A percentile compares a stretch with the other conserved stretches of the same genome.
Evolutionary conservation across 768 basidiomycete genomes (phyloP).

Genomic region (Phylloporus rhodoxanthus): DNA sequence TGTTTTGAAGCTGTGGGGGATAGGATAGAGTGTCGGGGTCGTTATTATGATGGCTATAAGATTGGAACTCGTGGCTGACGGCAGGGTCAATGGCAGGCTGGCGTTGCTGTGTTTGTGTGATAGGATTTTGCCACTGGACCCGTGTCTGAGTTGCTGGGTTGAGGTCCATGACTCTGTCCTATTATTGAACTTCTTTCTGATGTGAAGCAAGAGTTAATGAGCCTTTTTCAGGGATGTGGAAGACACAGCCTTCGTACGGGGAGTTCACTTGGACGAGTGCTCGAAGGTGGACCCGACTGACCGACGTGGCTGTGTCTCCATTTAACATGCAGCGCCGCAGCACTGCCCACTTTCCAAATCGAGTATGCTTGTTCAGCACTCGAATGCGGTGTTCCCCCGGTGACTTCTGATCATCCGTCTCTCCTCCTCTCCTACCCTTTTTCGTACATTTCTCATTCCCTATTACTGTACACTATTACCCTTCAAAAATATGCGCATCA

Average conservation of each 20-base stretch:
- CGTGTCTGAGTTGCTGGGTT: slow-evolving; percentile 32
- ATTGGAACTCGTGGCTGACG: slow-evolving; percentile 30
- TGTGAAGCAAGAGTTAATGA: slow-evolving; percentile 25
- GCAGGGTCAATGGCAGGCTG: slow-evolving; percentile 32
- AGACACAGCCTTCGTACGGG: slow-evolving; percentile 16
- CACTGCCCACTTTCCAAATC: slow-evolving; percentile 25
- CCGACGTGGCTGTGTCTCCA: slow-evolving; percentile 32
- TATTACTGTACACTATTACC: slow-evolving; percentile 1
- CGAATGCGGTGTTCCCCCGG: slow-evolving; percentile 22
- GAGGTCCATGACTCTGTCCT: slow-evolving; percentile 31
- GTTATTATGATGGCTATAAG: slow-evolving; percentile 27
- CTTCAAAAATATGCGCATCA: slow-evolving; percentile 60
- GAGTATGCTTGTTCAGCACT: slow-evolving; percentile 11
- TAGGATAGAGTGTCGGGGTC: slow-evolving; percentile 22
- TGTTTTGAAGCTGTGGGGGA: slow-evolving; percentile 27
- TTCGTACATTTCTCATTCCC: not conserved
- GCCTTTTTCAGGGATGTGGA: slow-evolving; percentile 11
- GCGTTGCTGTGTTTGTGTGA: slow-evolving; percentile 31
- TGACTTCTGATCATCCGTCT: slow-evolving; percentile 3
- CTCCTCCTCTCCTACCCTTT: slow-evolving; percentile 1
- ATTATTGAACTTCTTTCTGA: slow-evolving; percentile 34
- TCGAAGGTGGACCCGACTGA: slow-evolving; percentile 26
- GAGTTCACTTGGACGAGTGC: not conserved
- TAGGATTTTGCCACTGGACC: slow-evolving; percentile 30
- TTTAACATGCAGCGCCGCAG: slow-evolving; percentile 32